Conservation (phyloP, 192 early-diverging fungal genomes). For the Paraglomus brasilianum region DNA sequence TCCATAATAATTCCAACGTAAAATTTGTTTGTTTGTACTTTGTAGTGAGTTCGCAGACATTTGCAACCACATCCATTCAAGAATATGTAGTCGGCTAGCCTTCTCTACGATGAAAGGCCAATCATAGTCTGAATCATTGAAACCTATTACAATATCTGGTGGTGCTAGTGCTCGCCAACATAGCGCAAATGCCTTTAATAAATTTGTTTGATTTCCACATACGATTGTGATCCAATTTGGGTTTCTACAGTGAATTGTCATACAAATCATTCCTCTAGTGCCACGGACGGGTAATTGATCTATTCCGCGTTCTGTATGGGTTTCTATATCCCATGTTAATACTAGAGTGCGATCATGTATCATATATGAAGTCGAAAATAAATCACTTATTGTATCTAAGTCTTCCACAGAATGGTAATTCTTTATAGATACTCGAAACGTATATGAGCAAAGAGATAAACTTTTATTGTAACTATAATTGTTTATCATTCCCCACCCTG, state of each 20-base stretch:
- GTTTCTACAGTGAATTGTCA: constrained; percentile 10
- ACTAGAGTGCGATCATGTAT: constrained; percentile 6
- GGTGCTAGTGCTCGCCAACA: constrained; percentile 5
- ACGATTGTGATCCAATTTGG: constrained; percentile 8
- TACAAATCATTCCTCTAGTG: constrained; percentile 18
- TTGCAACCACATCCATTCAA: neutral
- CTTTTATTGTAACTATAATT: constrained; percentile 4
- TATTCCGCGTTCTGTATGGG: neutral
- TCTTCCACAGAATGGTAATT: constrained; percentile 1
- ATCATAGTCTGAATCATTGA: constrained; percentile 14
- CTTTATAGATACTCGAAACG: constrained; percentile 11
- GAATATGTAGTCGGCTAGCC: neutral
- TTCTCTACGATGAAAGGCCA: constrained; percentile 16
- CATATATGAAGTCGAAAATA: neutral
- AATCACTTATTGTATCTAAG: neutral
- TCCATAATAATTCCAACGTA: neutral
- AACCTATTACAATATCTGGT: constrained; percentile 16
- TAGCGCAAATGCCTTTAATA: constrained; percentile 11
- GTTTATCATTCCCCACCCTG: constrained; percentile 3
- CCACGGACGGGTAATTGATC: neutral
- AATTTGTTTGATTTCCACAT: constrained; percentile 10
- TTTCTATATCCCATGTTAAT: constrained; percentile 17
- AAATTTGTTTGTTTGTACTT: constrained; percentile 13
- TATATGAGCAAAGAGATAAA: neutral
- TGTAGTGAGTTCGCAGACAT: neutral